These are phyloP conservation scores for Hypoxylon fuscum DNA, from an alignment of 495 filamentous ascomycete species.

Conservation along the genomic window DNA sequence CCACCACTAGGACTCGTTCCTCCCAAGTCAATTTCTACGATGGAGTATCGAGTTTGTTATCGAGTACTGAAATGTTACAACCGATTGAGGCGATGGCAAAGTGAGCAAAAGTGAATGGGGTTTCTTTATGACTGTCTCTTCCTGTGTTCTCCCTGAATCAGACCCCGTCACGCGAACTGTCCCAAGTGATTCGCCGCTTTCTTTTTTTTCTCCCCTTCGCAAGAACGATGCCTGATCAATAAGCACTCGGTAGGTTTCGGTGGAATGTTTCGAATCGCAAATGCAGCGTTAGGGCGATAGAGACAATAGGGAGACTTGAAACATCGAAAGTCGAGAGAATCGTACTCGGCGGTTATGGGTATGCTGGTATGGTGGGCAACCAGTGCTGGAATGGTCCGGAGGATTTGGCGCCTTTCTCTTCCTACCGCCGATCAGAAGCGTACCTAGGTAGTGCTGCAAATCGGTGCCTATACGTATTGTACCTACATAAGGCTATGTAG, in stretches of 20 bases:
- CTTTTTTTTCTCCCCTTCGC: constrained; percentile 10
- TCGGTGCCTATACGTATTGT: neutral
- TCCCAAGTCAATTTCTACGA: neutral
- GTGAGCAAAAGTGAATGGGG: too few relatives aligned
- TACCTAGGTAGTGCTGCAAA: constrained; percentile 26
- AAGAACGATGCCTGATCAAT: constrained; percentile 7
- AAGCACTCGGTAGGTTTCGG: constrained; percentile 12
- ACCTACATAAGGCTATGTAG: constrained; percentile 29
- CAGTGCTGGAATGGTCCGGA: constrained; percentile 8
- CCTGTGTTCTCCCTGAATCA: constrained; percentile 18
- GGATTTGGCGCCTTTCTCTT: constrained; percentile 23
- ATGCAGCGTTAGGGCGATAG: constrained; percentile 25
- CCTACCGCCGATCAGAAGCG: constrained; percentile 11
- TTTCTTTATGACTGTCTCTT: constrained; percentile 10
- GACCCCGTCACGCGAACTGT: constrained; percentile 21
- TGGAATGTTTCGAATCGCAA: constrained; percentile 25
- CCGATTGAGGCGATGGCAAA: constrained; percentile 1
- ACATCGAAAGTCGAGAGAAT: constrained; percentile 30
- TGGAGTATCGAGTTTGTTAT: constrained; percentile 2
- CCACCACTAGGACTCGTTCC: constrained; percentile 15
- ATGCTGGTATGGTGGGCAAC: neutral
- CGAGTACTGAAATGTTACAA: constrained; percentile 5
- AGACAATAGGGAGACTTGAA: constrained; percentile 31
- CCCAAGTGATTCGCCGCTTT: constrained; percentile 12
- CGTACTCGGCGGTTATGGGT: constrained; percentile 33